Base-by-base conservation (phyloP, 352 stramenopile species). In the Phytophthora megakarya region DNA sequence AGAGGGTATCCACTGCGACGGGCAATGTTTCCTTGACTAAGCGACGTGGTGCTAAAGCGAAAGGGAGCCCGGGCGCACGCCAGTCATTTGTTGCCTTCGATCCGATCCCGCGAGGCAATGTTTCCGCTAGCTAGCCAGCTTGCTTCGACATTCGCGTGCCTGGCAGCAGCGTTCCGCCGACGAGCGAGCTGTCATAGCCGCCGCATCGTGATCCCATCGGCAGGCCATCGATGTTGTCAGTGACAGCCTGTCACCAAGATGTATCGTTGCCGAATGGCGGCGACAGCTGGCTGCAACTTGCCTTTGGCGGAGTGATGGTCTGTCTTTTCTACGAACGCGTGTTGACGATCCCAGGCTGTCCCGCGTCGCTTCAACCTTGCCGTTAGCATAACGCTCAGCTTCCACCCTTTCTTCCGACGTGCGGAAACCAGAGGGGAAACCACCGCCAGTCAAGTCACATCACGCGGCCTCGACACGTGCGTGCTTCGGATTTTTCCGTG, bases 301-400 rank as follows among this genome's bases (percentile, higher is more conserved):
- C 58, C 33, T n/a, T 52, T 64, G n/a, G 5, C 55, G 48, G 60
- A 74, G 65, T 77, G 69, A 72, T 74, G 65, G 56, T 77, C 69
- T 72, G 70, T 26, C 52, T 60, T 52, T 74, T 77, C 70, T 77
- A 42, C 15, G 30, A 30, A 43, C 50, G 44, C 49, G 54, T 50
- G 47, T 76, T 45, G 68, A 70, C 68, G 64, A 76, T 73, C 58
- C 39, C 65, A 68, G 59, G 65, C 59, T 73, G 59, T 73, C 59
- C 55, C 57, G 46, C 60, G 53, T 53, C 59, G 61, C 66, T 78
- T 78, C 66, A 73, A 75, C 61, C 69, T 73, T 73, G 67, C 67
- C 63, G 70, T 75, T 78, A 62, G 32, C 57, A 61, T 69, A 72
- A 69, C 67, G 64, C 63, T 61, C 35, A 44, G 49, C 39, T 65